Evolutionary conservation across 164 flowering plant species (phyloP).

Genomic region (Kingdonia uniflora): DNA sequence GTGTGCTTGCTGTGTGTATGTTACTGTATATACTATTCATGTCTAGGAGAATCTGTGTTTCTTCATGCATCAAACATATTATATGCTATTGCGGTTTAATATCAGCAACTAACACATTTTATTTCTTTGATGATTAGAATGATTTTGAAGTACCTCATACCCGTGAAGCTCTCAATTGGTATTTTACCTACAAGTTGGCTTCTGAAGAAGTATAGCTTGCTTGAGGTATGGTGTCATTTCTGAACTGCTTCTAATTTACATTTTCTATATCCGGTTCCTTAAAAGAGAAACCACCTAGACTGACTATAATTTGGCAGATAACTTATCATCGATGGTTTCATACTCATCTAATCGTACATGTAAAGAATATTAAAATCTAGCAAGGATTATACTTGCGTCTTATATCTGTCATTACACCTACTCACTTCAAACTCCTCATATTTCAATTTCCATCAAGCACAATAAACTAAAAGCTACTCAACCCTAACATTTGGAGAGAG

Average conservation of each 20-base stretch:
- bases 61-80: background rate
- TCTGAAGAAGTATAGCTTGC: constrained; percentile 61
- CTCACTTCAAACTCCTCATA: no score
- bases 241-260: background rate
- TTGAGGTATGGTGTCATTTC: constrained; percentile 48
- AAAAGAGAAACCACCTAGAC: no score
- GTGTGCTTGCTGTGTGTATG: constrained; percentile 22
- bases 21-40: background rate
- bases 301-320: no score
- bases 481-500: no score
- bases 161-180: constrained; percentile 58
- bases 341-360: no score
- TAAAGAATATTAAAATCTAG: no score
- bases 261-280: no score
- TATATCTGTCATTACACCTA: no score
- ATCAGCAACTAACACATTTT: constrained; percentile 2
- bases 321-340: no score
- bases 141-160: constrained; percentile 31
- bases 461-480: no score
- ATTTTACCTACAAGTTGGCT: constrained; percentile 62
- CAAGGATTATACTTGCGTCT: no score
- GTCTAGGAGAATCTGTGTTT: background rate
- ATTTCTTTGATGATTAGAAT: constrained; percentile 15
- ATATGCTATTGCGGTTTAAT: background rate
- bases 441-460: no score